Conservation (phyloP, 345 rosid species). For the Eucalyptus cloeziana region DNA sequence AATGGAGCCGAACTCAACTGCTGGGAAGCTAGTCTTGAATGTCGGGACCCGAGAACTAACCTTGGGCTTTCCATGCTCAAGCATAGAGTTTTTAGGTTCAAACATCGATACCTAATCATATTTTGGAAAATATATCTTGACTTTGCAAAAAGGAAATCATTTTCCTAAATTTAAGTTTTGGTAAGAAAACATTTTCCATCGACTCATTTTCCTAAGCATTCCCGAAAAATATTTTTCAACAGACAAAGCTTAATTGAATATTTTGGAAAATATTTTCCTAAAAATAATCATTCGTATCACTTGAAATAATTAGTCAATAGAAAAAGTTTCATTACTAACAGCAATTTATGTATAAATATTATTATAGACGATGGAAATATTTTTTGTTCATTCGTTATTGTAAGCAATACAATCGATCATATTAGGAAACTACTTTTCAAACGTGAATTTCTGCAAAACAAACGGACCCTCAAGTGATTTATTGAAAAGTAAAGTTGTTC, state of each 20-base stretch:
- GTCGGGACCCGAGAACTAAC: neutral
- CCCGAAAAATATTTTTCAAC: neutral
- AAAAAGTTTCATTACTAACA: neutral
- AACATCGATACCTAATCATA: too few species aligned
- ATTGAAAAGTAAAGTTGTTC: neutral
- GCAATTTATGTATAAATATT: too few species aligned
- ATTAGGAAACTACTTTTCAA: too few species aligned
- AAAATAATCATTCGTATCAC: neutral
- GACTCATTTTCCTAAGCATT: neutral
- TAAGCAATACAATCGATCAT: neutral
- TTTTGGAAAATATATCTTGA: neutral
- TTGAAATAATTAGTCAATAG: neutral
- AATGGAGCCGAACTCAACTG: neutral
- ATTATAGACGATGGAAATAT: too few species aligned
- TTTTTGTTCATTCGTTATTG: too few species aligned
- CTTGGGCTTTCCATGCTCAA: too few species aligned
- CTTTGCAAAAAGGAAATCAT: neutral
- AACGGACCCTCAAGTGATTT: neutral
- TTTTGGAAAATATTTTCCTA: neutral
- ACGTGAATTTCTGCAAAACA: too few species aligned
- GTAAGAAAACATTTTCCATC: neutral
- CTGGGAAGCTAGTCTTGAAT: neutral
- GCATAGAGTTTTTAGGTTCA: too few species aligned
- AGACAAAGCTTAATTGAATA: neutral
- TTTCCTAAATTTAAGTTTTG: too few species aligned